Base-by-base conservation (phyloP, 768 basidiomycete species). In the Russula dissimulans region DNA sequence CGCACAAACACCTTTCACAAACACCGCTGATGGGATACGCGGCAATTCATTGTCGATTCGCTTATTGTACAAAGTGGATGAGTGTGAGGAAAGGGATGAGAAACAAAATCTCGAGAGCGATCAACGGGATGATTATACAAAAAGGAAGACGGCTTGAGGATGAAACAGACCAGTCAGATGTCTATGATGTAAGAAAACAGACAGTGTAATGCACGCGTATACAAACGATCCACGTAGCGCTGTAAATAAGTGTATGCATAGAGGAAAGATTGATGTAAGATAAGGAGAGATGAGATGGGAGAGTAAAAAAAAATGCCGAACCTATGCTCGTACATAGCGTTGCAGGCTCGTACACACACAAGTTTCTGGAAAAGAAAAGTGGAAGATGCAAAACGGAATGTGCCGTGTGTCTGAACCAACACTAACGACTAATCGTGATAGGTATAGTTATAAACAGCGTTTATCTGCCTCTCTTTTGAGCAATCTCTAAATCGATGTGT, bases 191-290 rank as follows among this genome's bases (percentile, higher is more conserved):
- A 1, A 26, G 46, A 14, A 31, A 31, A 9, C 52, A 38, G 17
- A 59, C 26, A 29, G 36, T 46, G 51, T 11, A 14, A 38, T 52
- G 34, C 14, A 3, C 18, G 8, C 29, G 42, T 44, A 41, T 50
- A 61, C 31, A 57, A n/a, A 43, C 52, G 12, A 45, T 47, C 57
- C 60, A 51, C 50, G 57, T 47, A 41, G 43, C 36, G 26, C 29
- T 59, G 58, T 59, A 53, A 43, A 46, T 61, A 59, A 53, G 59
- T 60, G 51, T 58, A 29, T 61, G 43, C 51, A 52, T 22, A 54
- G 18, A 46, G 45, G 18, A 58, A 26, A 62, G 32, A 54, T 53
- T 47, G 47, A 61, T 54, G 58, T 46, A 54, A 62, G 47, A 62
- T 60, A 9, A 32, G 10, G 45, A 41, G n/a, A 43, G 45, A 50